phyloP scores from a whole-genome alignment of 352 stramenopile genomes.

The Phytopythium cucurbitacearum region DNA sequence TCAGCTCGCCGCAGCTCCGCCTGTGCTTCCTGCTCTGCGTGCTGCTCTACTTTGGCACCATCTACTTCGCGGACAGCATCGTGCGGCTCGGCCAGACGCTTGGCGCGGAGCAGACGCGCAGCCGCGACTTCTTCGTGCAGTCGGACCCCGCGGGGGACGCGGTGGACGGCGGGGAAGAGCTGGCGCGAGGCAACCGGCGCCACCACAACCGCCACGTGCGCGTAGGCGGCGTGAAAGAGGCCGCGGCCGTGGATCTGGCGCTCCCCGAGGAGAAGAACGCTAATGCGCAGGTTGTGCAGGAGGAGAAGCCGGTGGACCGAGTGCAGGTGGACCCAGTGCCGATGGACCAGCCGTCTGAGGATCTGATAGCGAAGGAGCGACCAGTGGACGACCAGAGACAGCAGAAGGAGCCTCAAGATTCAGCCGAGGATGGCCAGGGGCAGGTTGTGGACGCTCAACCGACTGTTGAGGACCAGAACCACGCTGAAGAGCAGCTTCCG shows the following conservation, averaged over 20 bases:
- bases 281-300: not conserved
- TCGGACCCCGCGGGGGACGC: conserved; percentile 12
- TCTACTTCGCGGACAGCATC: conserved; percentile 55
- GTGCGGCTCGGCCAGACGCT: conserved; percentile 22
- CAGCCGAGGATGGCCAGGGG: too few relatives aligned
- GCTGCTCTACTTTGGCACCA: conserved; percentile 38
- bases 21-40: conserved; percentile 50
- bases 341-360: too few relatives aligned
- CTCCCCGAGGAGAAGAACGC: not conserved
- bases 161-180: conserved; percentile 16
- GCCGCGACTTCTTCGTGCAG: conserved; percentile 30
- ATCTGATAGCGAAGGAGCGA: too few relatives aligned
- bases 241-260: too few relatives aligned
- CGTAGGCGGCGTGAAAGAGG: conserved; percentile 5
- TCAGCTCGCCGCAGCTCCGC: conserved; percentile 42
- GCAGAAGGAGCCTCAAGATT: too few relatives aligned
- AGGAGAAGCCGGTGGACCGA: not conserved
- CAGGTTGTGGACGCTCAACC: too few relatives aligned
- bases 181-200: too few relatives aligned
- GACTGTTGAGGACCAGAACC: too few relatives aligned
- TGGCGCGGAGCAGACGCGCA: conserved; percentile 17
- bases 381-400: too few relatives aligned
- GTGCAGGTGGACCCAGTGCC: too few relatives aligned
- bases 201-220: not conserved
- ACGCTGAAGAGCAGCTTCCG: too few relatives aligned